Evolutionary conservation across 305 asterid species (phyloP), one percentile per base, ranked within the genome.

Genomic region (Andrographis paniculata): DNA sequence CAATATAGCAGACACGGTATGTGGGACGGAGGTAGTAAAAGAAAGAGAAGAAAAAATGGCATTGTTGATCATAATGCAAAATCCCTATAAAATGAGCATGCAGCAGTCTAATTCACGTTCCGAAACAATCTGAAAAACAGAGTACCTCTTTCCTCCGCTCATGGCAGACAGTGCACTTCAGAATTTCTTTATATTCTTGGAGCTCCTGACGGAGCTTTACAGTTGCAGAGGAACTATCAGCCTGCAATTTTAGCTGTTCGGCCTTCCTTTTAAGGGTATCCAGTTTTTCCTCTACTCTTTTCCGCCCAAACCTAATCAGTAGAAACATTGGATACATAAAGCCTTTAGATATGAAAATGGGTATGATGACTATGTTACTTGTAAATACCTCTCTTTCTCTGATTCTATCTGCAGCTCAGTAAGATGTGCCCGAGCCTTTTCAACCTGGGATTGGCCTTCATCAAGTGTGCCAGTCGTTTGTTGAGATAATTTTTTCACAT

Each of bases 81-180:
- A 40, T 19, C 6, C 19, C 43, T 45, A 8, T 17, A 14, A 28
- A 47, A 15, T 2, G 36, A 24, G 46, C 36, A 19, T 30, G 53
- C 33, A 19, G 42, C 4, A 24, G 4, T 24, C 6, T 8, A 24
- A 24, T 35, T 38, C 40, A 24, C 43, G 27, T 42, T 52, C 53
- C 36, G 19, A 18, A 13, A 30, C 35, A 53, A 51, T 40, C n/a
- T 28, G 53, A 44, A 55, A 15, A 19, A 47, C 44, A 43, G 1
- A 16, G 41, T 70, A 91, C 96, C 99, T 91, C 96, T 75, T 87
- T 91, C 61, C 93, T 72, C 64, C 84, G 69, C 45, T 91, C 95
- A 65, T 69, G 84, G 80, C 96, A 91, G 59, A 91, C 76, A 50
- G 78, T 70, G 67, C 99, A 91, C 65, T 77, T 87, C 48, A 91